Evolutionary conservation across 305 asterid species (phyloP), one percentile per base, ranked within the genome.

Genomic region (Salvia sclarea): DNA sequence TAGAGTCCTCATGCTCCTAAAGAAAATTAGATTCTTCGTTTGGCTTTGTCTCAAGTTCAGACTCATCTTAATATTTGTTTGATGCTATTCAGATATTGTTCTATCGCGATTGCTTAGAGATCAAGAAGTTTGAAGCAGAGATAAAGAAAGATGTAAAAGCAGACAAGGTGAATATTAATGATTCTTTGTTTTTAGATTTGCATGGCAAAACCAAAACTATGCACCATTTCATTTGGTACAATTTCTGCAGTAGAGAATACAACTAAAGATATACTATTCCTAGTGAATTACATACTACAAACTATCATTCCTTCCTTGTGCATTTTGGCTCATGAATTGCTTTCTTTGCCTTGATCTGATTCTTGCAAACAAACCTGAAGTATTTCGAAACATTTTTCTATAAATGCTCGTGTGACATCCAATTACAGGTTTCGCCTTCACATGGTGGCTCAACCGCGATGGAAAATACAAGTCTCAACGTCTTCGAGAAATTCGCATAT

Each of bases 21-120:
- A 58, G 47, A 59, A 49, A 30, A 33, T 24, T 38, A 35, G 13
- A 45, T 57, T 69, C 69, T 68, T 72, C 50, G 31, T 52, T 43
- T 28, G n/a, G 35, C 38, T 9, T 45, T 25, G 24, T 40, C 6
- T 21, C 48, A 68, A 47, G 25, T 57, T 50, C 59, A n/a, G 4
- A 9, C 58, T 59, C 52, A 54, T 66, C 59, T 54, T 69, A 61
- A 31, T 66, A 17, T 69, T 60, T 65, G 47, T 54, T 62, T 64
- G 62, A 14, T 60, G 67, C 54, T 58, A 4, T 64, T 49, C 61
- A 71, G 75, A 62, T 71, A 71, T 17, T 93, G 73, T 80, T 94
- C 40, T 91, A 69, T 73, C 73, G 66, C n/a, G 85, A 86, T 60
- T 69, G 80, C 56, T 67, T 94, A 79, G 88, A 82, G 81, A 67